Percentiles rank a stretch among this genome's conserved stretches.
These are phyloP conservation scores for Albugo laibachii DNA, from an alignment of 352 stramenopile genomes.

Conservation along the genomic window DNA sequence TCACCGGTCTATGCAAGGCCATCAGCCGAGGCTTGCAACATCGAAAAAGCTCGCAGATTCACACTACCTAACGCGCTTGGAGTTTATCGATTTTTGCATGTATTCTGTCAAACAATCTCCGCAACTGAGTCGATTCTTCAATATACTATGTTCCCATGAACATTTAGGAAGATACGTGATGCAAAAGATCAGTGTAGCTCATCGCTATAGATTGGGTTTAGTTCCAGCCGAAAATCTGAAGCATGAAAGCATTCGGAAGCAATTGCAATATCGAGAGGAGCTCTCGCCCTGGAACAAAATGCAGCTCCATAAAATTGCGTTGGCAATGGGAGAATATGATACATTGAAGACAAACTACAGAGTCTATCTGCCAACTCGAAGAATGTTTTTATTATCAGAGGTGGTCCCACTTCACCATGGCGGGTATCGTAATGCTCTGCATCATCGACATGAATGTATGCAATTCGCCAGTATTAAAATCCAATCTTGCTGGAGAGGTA, in stretches of 20 bases:
- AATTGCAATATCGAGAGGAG: slow-evolving; percentile 22
- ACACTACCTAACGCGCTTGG: slow-evolving; percentile 51
- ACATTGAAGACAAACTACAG: slow-evolving; percentile 85
- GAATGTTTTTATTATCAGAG: slow-evolving; percentile 52
- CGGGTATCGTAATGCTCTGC: slow-evolving; percentile 64
- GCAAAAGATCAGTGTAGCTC: slow-evolving; percentile 64
- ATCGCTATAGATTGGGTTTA: slow-evolving; percentile 77
- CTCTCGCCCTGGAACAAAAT: slow-evolving; percentile 48
- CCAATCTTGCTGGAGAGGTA: slow-evolving; percentile 65
- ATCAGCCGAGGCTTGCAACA: too few relatives aligned
- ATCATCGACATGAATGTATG: slow-evolving; percentile 56
- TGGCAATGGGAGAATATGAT: slow-evolving; percentile 83
- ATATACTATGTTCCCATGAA: slow-evolving; percentile 47
- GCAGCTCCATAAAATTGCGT: slow-evolving; percentile 68
- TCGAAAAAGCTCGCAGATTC: neutral
- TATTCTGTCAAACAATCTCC: slow-evolving; percentile 30
- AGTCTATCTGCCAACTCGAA: slow-evolving; percentile 67
- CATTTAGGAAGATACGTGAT: slow-evolving; percentile 67
- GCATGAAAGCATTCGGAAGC: slow-evolving; percentile 36
- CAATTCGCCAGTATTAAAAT: slow-evolving; percentile 50
- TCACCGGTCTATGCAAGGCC: neutral
- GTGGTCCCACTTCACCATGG: slow-evolving; percentile 79
- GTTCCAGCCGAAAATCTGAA: slow-evolving; percentile 81
- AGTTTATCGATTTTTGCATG: slow-evolving; percentile 54
- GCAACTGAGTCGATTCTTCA: slow-evolving; percentile 44